Evolutionary conservation across 2,329 filamentous ascomycete genomes (phyloP), one percentile per base, ranked within the genome.

Genomic region (Xylaria sp.): DNA sequence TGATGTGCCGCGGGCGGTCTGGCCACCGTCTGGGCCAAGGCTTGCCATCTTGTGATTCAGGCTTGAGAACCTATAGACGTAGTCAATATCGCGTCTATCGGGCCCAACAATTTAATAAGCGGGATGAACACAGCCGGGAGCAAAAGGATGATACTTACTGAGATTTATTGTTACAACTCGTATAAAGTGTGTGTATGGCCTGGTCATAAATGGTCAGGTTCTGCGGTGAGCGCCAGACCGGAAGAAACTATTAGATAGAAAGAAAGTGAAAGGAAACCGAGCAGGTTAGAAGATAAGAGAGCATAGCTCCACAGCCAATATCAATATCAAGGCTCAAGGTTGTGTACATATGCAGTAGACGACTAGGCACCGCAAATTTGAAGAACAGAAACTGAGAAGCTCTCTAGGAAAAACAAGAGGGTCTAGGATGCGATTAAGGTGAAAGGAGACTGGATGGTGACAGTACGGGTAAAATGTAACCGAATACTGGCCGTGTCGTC

Each of bases 11-110:
- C n/a, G 50, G 21, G 30, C 12, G 42, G 34, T n/a, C 24, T 51
- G 50, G 17, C 61, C 58, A 39, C 57, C 47, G 9, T 50, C 42
- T 7, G 57, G 42, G 17, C 42, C 48, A 2, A 60, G 57, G 45
- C 62, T 68, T 68, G 69, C 69, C 69, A 70, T 70, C 51, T 61
- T 27, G 48, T 6, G 21, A 47, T 7, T 8, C 59, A 21, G 19
- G 19, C 30, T 51, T 55, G 8, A 63, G 42, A 12, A 21, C 4
- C 68, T 62, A 24, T 27, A 34, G 4, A 2, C 6, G 53, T 9
- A 59, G 27, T 68, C 36, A 64, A 57, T 32, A 27, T 47, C 19
- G 39, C n/a, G 6, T 21, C 17, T 21, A 11, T 14, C 4, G 14
- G 7, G n/a, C 8, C 21, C 8, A 6, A 27, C 14, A 12, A 9